Evolutionary conservation across 495 filamentous ascomycete species (phyloP), one percentile per base, ranked within the genome.

Genomic region (Xylaria venustula): DNA sequence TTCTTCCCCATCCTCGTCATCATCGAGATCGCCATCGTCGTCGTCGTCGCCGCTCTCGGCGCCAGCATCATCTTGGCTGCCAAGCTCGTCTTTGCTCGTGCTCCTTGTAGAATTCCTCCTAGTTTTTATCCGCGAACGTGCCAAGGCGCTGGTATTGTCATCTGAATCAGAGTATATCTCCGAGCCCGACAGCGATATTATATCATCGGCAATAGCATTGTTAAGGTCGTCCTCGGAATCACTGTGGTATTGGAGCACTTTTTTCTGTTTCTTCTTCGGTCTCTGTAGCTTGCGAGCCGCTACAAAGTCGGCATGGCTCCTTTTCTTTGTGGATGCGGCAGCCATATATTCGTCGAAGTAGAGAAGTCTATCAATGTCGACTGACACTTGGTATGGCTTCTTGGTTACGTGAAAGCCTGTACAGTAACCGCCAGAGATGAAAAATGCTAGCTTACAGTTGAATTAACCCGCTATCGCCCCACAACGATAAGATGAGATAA

Each of bases 221-320:
- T 81, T 73, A 55, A 81, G 69, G 28, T 85, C 81, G 41, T 85
- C 80, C 34, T 88, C 88, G 0, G 87, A 89, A 67, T 84, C 85
- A 79, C 88, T 90, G 82, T 92, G 84, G 75, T 94, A 93, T 45
- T 83, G 74, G 45, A 69, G 74, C 64, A 88, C 83, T 75, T 89
- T 86, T 67, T 85, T 87, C 69, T 91, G 83, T 72, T 90, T 91
- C 74, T 89, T 90, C 37, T 76, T 74, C 3, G 87, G 86, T 20
- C 81, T 76, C 34, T 75, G 71, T 15, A 74, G 72, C 67, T 82
- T 83, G 46, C 79, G 78, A 64, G 83, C 83, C 45, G 83, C 77
- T 58, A 77, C 80, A 26, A 87, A 80, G 41, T 83, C 79, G 54
- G 68, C 66, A 23, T 61, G 61, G 28, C 58, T 61, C 52, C 58